Conservation (phyloP, 129 eudicot genomes). For the Flaveria robusta region DNA sequence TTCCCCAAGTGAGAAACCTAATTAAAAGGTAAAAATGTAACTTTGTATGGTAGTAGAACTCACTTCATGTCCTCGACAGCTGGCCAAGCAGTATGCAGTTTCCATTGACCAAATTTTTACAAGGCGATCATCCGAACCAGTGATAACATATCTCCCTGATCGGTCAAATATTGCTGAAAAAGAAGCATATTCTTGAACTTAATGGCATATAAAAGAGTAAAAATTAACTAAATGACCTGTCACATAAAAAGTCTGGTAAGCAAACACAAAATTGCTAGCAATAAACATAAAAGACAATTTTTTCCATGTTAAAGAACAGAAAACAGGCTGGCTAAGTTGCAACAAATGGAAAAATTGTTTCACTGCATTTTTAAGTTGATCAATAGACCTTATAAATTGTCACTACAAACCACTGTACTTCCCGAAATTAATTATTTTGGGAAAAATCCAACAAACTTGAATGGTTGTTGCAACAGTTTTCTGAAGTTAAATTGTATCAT, state of each 20-base stretch:
- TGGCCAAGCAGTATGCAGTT: conserved; percentile 92
- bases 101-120: conserved; percentile 99
- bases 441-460: not conserved
- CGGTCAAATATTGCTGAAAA: conserved; percentile 91
- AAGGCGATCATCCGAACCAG: conserved; percentile 99
- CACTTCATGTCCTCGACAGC: conserved; percentile 99
- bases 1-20: conserved; percentile 19
- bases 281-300: conserved; percentile 6
- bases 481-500: not conserved
- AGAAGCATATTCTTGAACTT: conserved; percentile 3
- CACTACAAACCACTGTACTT: conserved; percentile 10
- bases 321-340: not conserved
- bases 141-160: conserved; percentile 89
- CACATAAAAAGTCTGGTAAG: conserved; percentile 10
- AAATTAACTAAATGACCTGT: not conserved
- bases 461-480: not conserved
- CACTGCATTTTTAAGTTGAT: not conserved
- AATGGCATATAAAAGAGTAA: conserved; percentile 22
- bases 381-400: not conserved
- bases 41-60: conserved; percentile 34
- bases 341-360: not conserved
- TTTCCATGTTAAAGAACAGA: not conserved
- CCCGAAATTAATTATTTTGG: not conserved
- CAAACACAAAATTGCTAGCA: not conserved
- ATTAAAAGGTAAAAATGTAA: conserved; percentile 3